Conservation (phyloP, 2,329 filamentous ascomycete genomes). For the Endocalyx cinctus region DNA sequence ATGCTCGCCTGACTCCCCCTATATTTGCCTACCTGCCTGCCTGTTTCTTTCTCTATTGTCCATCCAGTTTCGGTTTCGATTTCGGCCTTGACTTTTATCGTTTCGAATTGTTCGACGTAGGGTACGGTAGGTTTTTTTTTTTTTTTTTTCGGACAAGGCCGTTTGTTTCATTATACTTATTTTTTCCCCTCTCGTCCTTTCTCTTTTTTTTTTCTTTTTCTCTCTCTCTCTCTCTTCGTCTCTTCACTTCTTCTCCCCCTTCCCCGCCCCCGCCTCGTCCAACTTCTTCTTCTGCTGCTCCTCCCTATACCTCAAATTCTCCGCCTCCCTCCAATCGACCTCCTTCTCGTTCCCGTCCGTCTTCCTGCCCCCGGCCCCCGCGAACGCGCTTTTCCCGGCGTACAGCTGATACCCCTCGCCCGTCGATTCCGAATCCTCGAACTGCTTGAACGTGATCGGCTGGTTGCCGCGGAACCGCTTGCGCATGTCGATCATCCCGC, state of each 20-base stretch:
- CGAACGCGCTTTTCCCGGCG: constrained; percentile 69
- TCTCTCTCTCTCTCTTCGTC: constrained; percentile 23
- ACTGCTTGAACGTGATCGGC: constrained; percentile 63
- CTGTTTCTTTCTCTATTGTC: too few species aligned
- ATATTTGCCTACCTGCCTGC: too few species aligned
- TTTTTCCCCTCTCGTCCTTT: neutral
- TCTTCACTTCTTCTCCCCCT: constrained; percentile 10
- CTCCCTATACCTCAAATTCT: constrained; percentile 56
- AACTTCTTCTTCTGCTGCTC: constrained; percentile 21
- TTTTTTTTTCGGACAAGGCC: neutral
- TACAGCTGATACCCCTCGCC: constrained; percentile 68
- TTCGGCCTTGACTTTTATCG: too few species aligned
- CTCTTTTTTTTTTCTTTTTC: constrained; percentile 3
- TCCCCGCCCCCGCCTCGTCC: neutral
- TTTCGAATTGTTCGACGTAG: too few species aligned
- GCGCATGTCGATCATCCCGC: constrained; percentile 96
- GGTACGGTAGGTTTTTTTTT: too few species aligned
- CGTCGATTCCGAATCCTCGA: constrained; percentile 56
- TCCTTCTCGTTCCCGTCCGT: constrained; percentile 64
- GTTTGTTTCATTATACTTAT: constrained; percentile 6
- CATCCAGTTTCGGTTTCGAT: too few species aligned
- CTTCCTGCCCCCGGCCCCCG: constrained; percentile 56
- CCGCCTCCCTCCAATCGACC: constrained; percentile 60
- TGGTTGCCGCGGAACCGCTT: constrained; percentile 95
- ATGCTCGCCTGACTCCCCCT: too few species aligned